phyloP scores from a whole-genome alignment of 305 asterid genomes.

The Andrographis paniculata region DNA sequence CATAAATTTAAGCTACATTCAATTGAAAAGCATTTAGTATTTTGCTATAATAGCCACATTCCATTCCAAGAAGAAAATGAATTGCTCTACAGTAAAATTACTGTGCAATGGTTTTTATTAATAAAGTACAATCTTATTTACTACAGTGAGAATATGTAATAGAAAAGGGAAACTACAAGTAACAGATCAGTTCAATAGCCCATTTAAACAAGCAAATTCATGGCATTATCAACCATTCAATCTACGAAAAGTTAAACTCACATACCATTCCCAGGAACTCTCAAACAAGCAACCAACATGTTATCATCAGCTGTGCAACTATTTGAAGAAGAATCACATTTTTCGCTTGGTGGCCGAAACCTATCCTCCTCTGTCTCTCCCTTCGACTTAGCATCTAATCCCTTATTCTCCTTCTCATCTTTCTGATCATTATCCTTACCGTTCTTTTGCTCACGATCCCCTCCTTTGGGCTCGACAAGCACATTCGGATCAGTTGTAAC shows the following conservation, averaged over 20 bases:
- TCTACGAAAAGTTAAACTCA: conserved; percentile 11
- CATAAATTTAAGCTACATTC: background rate
- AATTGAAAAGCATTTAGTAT: no score
- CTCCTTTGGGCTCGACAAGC: conserved; percentile 21
- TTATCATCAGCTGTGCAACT: conserved; percentile 63
- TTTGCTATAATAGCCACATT: no score
- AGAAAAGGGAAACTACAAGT: background rate
- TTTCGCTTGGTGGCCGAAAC: conserved; percentile 38
- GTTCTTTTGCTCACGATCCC: conserved; percentile 17
- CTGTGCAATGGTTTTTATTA: no score
- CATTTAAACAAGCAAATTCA: conserved; percentile 6
- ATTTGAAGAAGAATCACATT: conserved; percentile 70
- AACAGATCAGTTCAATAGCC: background rate
- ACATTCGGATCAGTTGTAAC: conserved; percentile 18
- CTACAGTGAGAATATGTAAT: background rate
- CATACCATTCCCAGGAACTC: conserved; percentile 88
- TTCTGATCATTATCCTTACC: conserved; percentile 16
- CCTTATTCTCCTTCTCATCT: conserved; percentile 30
- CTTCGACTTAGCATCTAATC: conserved; percentile 19
- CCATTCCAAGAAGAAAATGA: no score
- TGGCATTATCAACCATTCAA: conserved; percentile 12
- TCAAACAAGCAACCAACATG: conserved; percentile 68
- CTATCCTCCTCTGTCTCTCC: conserved; percentile 19
- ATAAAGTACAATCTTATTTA: background rate
- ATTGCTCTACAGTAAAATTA: no score